Base-by-base conservation (phyloP, 768 basidiomycete genomes). In the Lentinus tigrinus region DNA sequence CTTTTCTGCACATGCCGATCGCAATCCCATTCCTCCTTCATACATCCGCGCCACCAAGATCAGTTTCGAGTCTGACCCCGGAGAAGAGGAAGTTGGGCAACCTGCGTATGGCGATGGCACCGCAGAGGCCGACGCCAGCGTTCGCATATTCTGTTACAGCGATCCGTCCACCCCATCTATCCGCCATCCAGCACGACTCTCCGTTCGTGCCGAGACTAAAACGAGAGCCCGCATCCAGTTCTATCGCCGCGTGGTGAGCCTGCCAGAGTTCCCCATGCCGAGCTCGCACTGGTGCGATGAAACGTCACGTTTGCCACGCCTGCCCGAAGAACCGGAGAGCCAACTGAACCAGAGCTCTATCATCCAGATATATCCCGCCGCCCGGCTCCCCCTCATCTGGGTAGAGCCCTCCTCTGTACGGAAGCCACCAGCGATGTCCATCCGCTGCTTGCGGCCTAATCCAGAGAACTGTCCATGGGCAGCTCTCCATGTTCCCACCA, bases 351-450 rank as follows among this genome's bases (percentile, higher is more conserved):
- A 63, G 38, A 27, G 42, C 34, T 47, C 56, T 21, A 34, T 59
- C 7, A 54, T 58, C 40, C 43, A 55, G 36, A 53, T 63, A 39
- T 63, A 54, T 38, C 60, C 64, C 26, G 62, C 60, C 9, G 64
- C 51, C 2, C 62, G 64, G 40, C 62, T 63, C n/a, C 62, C 64
- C 31, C 42, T 56, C 19, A 42, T 65, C 17, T 65, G 49, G 31
- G 51, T 28, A 2, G 47, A 52, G 5, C 42, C 60, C 6, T 56
- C 62, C 2, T 9, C 44, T 1, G 51, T 49, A 17, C 31, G 11
- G 19, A 62, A 59, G 17, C 62, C 64, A 6, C 13, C 61, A n/a
- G 62, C 62, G 1, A 50, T 65, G 9, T 56, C 62, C 14, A 47
- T 65, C 28, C 40, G n/a, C 11, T 61, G 55, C n/a, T 19, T 34